These are phyloP conservation scores for Rhizophora mangle DNA, from an alignment of 345 rosid genomes.

Conservation along the genomic window DNA sequence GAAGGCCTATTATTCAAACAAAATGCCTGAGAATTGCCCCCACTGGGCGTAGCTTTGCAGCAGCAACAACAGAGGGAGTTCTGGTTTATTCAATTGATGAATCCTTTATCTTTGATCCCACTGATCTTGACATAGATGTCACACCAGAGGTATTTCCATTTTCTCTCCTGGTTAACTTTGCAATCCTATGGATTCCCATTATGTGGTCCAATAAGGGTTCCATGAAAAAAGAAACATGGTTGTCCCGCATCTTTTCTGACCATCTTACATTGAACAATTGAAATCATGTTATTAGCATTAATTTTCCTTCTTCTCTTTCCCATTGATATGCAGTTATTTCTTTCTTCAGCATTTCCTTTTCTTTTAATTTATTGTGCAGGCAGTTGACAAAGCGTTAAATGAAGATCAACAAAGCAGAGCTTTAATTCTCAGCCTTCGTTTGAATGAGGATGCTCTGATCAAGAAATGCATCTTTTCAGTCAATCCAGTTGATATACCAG, in stretches of 20 bases:
- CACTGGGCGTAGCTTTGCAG: slow-evolving; percentile 86
- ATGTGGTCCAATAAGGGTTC: background rate
- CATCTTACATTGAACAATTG: no score
- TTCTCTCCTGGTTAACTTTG: background rate
- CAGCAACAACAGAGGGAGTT: slow-evolving; percentile 98
- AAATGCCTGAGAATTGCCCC: slow-evolving; percentile 87
- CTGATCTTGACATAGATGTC: slow-evolving; percentile 96
- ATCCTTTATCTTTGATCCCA: slow-evolving; percentile 88
- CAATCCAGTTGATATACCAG: slow-evolving; percentile 59
- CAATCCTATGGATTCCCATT: background rate
- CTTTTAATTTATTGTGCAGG: slow-evolving; percentile 39
- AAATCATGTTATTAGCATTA: background rate
- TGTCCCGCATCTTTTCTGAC: no score
- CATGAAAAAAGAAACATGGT: no score
- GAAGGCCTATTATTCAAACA: slow-evolving; percentile 76
- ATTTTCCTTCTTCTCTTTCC: background rate
- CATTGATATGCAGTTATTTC: background rate
- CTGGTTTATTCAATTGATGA: slow-evolving; percentile 84
- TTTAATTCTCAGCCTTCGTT: slow-evolving; percentile 77
- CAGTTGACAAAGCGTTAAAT: slow-evolving; percentile 65
- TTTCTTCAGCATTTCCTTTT: background rate
- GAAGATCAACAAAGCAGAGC: slow-evolving; percentile 71
- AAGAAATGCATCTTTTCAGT: slow-evolving; percentile 80
- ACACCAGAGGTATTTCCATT: slow-evolving; percentile 73
- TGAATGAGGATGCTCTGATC: slow-evolving; percentile 77